These are phyloP conservation scores for Pyrrhoderma lamaoense DNA, from an alignment of 1,284 basidiomycete species.

Conservation along the genomic window DNA sequence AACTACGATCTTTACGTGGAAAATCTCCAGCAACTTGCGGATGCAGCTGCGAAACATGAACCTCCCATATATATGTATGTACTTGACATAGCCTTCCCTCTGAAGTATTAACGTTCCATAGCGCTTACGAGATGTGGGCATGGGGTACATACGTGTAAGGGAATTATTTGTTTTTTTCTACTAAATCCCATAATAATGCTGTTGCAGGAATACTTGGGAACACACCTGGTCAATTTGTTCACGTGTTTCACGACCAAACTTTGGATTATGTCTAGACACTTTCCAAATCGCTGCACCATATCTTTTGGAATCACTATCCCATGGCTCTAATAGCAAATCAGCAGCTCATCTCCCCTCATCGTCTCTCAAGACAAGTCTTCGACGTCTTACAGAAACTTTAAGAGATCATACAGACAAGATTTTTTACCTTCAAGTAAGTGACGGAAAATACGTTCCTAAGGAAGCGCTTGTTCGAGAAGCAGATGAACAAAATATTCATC, in stretches of 20 bases:
- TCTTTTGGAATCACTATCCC: too few species aligned
- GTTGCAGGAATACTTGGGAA: slow-evolving; percentile 27
- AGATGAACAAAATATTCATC: slow-evolving; percentile 23
- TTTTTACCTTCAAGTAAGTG: slow-evolving; percentile 30
- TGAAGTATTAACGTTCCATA: slow-evolving; percentile 9
- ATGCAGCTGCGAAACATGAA: slow-evolving; percentile 25
- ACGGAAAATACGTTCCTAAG: slow-evolving; percentile 23
- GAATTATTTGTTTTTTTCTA: neutral
- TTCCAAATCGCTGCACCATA: slow-evolving; percentile 27
- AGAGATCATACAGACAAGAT: slow-evolving; percentile 22
- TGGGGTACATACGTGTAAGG: slow-evolving; percentile 29
- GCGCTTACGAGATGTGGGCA: slow-evolving; percentile 31
- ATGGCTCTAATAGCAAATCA: slow-evolving; percentile 9
- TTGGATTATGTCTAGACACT: slow-evolving; percentile 29
- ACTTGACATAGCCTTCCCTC: neutral
- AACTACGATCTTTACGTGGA: slow-evolving; percentile 26
- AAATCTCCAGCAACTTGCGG: slow-evolving; percentile 26
- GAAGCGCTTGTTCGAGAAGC: slow-evolving; percentile 21
- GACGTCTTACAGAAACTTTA: slow-evolving; percentile 21
- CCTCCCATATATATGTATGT: slow-evolving; percentile 28
- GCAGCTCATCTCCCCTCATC: slow-evolving; percentile 10
- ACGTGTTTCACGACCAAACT: slow-evolving; percentile 27
- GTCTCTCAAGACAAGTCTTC: slow-evolving; percentile 12
- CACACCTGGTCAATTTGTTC: slow-evolving; percentile 29
- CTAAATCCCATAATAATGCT: neutral